phyloP scores from a whole-genome alignment of 1,284 basidiomycete genomes.

The Porogramme epimiltina region DNA sequence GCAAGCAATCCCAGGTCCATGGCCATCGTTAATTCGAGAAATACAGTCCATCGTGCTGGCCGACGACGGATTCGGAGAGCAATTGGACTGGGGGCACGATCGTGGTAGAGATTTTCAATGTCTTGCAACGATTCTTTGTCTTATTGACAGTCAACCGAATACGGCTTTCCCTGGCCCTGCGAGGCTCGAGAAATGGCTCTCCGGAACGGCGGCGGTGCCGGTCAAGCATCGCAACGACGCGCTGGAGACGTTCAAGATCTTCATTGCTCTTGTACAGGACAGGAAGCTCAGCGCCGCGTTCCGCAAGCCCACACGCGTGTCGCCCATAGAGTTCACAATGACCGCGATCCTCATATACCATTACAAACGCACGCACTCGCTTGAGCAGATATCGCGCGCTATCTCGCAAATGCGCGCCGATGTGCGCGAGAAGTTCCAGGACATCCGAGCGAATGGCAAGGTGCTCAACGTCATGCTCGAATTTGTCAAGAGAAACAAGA shows the following conservation, averaged over 20 bases:
- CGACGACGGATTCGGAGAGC: conserved; percentile 44
- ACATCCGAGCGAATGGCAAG: conserved; percentile 45
- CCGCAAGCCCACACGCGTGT: conserved; percentile 41
- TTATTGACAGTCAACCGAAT: conserved; percentile 39
- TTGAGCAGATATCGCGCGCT: conserved; percentile 44
- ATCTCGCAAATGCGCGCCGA: conserved; percentile 45
- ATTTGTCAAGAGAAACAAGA: conserved; percentile 38
- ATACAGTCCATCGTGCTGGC: conserved; percentile 40
- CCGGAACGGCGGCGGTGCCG: conserved; percentile 29
- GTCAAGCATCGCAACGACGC: conserved; percentile 34
- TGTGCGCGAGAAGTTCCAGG: conserved; percentile 41
- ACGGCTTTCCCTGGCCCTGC: conserved; percentile 32
- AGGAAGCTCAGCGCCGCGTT: conserved; percentile 40
- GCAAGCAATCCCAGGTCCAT: conserved; percentile 47
- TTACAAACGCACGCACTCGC: conserved; percentile 37
- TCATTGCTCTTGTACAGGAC: conserved; percentile 40
- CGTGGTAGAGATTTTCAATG: conserved; percentile 52
- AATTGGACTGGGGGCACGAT: conserved; percentile 46
- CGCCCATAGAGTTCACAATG: conserved; percentile 51
- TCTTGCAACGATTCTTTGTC: conserved; percentile 43
- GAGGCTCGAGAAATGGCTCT: conserved; percentile 46
- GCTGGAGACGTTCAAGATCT: conserved; percentile 43
- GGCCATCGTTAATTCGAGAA: conserved; percentile 43
- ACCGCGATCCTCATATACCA: conserved; percentile 45
- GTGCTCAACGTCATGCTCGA: conserved; percentile 41